phyloP scores from a whole-genome alignment of 2,329 filamentous ascomycete species.

The Lachnellula arida region DNA sequence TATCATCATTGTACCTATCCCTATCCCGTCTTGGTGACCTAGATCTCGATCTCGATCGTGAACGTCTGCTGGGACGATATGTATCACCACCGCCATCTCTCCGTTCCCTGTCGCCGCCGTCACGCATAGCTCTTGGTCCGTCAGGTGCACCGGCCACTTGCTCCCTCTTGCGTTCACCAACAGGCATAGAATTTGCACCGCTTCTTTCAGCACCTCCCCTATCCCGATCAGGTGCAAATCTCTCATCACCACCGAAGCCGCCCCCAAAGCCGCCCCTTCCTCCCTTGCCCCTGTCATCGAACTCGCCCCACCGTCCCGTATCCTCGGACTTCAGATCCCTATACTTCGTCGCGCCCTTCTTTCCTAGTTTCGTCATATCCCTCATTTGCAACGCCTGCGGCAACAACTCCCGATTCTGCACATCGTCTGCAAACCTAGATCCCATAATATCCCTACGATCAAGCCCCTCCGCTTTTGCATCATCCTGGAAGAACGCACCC shows the following conservation, averaged over 20 bases:
- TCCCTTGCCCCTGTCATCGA: slow-evolving; percentile 46
- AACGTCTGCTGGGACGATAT: slow-evolving; percentile 27
- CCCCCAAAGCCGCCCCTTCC: slow-evolving; percentile 25
- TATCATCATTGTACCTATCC: slow-evolving; percentile 40
- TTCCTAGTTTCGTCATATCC: slow-evolving; percentile 89
- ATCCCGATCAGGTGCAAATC: slow-evolving; percentile 62
- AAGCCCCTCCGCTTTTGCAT: slow-evolving; percentile 69
- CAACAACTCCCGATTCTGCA: slow-evolving; percentile 73
- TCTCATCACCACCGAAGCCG: slow-evolving; percentile 52
- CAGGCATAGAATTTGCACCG: slow-evolving; percentile 66
- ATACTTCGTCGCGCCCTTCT: slow-evolving; percentile 88
- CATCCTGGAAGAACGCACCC: slow-evolving; percentile 90
- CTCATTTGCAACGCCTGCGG: slow-evolving; percentile 90
- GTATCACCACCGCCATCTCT: slow-evolving; percentile 31
- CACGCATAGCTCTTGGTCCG: slow-evolving; percentile 27
- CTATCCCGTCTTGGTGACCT: slow-evolving; percentile 47
- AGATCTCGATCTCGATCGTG: slow-evolving; percentile 48
- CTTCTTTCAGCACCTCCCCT: slow-evolving; percentile 45
- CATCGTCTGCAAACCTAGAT: slow-evolving; percentile 74
- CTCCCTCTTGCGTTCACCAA: slow-evolving; percentile 50
- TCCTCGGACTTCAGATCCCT: slow-evolving; percentile 85
- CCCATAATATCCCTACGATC: slow-evolving; percentile 84
- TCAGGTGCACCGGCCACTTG: slow-evolving; percentile 27
- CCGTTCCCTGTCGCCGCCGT: slow-evolving; percentile 30
- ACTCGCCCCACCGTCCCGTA: slow-evolving; percentile 78